Percentiles rank a stretch among this genome's conserved stretches.
Conservation (phyloP, 441 rosid genomes). For the Kokia cookei region DNA sequence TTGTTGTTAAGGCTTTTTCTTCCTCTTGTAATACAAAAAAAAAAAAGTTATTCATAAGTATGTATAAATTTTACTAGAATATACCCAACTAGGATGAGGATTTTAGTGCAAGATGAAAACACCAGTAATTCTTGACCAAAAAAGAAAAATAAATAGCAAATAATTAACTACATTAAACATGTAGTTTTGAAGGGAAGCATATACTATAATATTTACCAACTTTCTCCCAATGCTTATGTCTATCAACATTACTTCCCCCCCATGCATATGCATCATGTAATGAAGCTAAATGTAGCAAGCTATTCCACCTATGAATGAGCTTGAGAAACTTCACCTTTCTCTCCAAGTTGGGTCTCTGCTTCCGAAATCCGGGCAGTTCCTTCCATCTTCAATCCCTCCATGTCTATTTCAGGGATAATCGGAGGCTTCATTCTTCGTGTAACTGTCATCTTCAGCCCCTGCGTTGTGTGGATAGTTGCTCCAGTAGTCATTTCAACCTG, state of each 20-base stretch:
- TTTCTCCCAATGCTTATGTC: not conserved
- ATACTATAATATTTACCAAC: not conserved
- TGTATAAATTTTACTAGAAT: no score
- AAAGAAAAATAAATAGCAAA: not conserved
- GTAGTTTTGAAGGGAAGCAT: not conserved
- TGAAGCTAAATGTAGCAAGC: not conserved
- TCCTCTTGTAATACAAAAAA: no score
- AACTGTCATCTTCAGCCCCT: slow-evolving; percentile 72
- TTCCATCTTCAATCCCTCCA: slow-evolving; percentile 28
- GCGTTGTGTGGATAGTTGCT: slow-evolving; percentile 96
- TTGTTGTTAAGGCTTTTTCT: no score
- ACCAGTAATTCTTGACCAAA: not conserved
- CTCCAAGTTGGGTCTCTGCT: slow-evolving; percentile 27
- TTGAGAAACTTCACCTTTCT: slow-evolving; percentile 54
- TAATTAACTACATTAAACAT: not conserved
- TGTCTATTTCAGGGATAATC: slow-evolving; percentile 36
- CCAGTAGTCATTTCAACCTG: slow-evolving; percentile 99
- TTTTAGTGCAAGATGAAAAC: not conserved
- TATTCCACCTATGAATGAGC: slow-evolving; percentile 17
- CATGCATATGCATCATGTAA: not conserved
- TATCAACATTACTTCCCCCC: not conserved
- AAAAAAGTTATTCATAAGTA: no score
- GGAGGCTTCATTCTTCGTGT: slow-evolving; percentile 57
- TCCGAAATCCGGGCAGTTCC: slow-evolving; percentile 10
- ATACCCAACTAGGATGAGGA: not conserved